These are phyloP conservation scores for Gamarada debralockiae DNA, from an alignment of 495 filamentous ascomycete species.

Conservation along the genomic window DNA sequence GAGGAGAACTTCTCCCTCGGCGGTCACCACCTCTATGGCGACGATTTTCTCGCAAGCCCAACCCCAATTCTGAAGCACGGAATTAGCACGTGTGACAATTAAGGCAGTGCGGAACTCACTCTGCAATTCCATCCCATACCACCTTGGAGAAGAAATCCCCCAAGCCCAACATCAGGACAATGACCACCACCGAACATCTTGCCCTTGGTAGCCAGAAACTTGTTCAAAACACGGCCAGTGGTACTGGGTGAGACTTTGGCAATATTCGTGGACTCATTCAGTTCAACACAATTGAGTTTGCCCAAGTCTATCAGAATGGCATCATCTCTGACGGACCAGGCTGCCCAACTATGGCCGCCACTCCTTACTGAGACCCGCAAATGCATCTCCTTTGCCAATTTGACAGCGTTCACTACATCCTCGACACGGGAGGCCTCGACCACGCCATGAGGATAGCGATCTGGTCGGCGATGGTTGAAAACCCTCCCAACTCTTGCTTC, in stretches of 20 bases:
- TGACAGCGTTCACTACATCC: slow-evolving; percentile 41
- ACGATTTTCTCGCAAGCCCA: slow-evolving; percentile 49
- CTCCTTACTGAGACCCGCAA: slow-evolving; percentile 45
- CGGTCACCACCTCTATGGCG: slow-evolving; percentile 47
- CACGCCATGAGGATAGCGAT: slow-evolving; percentile 41
- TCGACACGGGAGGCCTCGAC: slow-evolving; percentile 34
- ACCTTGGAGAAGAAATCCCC: slow-evolving; percentile 51
- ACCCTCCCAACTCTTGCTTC: slow-evolving; percentile 30
- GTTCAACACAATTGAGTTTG: slow-evolving; percentile 24
- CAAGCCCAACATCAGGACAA: slow-evolving; percentile 53
- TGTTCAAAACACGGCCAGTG: slow-evolving; percentile 41
- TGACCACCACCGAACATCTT: slow-evolving; percentile 49
- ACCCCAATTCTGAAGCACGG: slow-evolving; percentile 40
- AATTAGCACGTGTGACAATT: not conserved
- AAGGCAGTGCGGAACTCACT: slow-evolving; percentile 11
- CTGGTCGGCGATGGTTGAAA: slow-evolving; percentile 31
- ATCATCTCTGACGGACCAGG: slow-evolving; percentile 47
- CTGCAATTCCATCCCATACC: slow-evolving; percentile 55
- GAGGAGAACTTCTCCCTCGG: slow-evolving; percentile 32
- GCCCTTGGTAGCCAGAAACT: slow-evolving; percentile 28
- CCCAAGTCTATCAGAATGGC: slow-evolving; percentile 47
- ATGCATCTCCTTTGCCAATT: slow-evolving; percentile 35
- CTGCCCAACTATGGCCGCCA: slow-evolving; percentile 52
- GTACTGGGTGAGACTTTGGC: slow-evolving; percentile 39
- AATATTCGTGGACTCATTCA: slow-evolving; percentile 31